Evolutionary conservation across 2,329 filamentous ascomycete species (phyloP).

Genomic region (Verticillium klebahnii): DNA sequence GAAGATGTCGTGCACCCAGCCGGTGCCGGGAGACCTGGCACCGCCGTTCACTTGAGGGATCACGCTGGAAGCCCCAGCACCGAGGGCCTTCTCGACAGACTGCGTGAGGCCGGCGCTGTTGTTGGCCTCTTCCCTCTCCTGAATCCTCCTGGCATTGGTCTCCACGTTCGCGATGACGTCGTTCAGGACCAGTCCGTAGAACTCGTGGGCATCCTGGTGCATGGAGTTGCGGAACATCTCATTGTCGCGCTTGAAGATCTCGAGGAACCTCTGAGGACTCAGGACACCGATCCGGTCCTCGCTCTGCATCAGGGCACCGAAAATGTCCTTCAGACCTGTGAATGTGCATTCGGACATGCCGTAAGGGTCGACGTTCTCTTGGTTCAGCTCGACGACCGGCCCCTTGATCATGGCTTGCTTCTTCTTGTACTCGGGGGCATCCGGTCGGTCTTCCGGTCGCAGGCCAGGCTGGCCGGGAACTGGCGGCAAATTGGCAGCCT

Average conservation of each 20-base stretch:
- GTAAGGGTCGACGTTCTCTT: constrained; percentile 74
- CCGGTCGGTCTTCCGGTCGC: constrained; percentile 85
- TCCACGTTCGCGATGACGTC: constrained; percentile 94
- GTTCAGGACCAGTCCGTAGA: constrained; percentile 91
- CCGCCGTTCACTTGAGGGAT: constrained; percentile 27
- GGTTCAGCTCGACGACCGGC: constrained; percentile 78
- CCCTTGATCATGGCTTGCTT: constrained; percentile 87
- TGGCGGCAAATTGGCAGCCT: constrained; percentile 48
- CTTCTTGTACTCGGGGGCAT: constrained; percentile 97
- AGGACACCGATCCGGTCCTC: constrained; percentile 81
- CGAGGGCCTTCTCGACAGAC: constrained; percentile 39
- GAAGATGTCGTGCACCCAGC: constrained; percentile 97
- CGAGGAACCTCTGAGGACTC: constrained; percentile 86
- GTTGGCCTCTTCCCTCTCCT: constrained; percentile 39
- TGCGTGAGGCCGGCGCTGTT: constrained; percentile 41
- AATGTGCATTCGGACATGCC: constrained; percentile 95
- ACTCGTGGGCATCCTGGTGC: constrained; percentile 98
- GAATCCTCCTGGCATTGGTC: constrained; percentile 67
- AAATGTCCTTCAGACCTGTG: constrained; percentile 92
- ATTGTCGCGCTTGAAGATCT: constrained; percentile 89
- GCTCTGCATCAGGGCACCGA: constrained; percentile 81
- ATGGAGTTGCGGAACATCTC: constrained; percentile 96
- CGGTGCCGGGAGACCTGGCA: constrained; percentile 57
- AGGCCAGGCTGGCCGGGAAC: constrained; percentile 48
- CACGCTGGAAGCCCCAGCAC: constrained; percentile 25